phyloP scores from a whole-genome alignment of 2,329 filamentous ascomycete genomes.

The Diplodia sapinea region DNA sequence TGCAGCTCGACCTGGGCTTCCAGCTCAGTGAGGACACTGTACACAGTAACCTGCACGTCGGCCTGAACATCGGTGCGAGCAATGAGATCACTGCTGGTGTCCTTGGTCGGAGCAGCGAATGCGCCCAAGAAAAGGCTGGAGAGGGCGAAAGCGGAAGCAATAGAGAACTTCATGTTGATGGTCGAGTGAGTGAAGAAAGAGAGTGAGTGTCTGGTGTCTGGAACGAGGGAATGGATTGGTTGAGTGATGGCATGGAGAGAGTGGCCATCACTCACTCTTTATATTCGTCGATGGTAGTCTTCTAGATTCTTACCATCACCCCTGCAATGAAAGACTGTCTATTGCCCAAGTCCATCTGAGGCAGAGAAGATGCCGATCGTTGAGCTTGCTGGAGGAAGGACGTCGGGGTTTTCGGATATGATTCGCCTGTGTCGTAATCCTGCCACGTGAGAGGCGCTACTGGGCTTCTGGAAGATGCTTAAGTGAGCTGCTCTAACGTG shows the following conservation, averaged over 20 bases:
- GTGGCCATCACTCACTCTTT: neutral
- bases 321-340: neutral
- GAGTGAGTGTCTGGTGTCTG: neutral
- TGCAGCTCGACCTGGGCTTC: slow-evolving; percentile 21
- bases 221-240: neutral
- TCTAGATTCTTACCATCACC: too few relatives aligned
- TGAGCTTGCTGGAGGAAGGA: neutral
- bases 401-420: neutral
- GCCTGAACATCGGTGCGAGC: neutral
- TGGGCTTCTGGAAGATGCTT: neutral
- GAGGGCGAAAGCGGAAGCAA: slow-evolving; percentile 7
- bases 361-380: neutral
- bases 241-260: neutral
- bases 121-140: slow-evolving; percentile 29
- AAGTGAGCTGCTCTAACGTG: neutral
- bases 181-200: neutral
- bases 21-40: slow-evolving; percentile 2
- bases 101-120: slow-evolving; percentile 24
- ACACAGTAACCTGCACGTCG: neutral
- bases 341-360: neutral
- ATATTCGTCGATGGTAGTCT: neutral
- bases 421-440: neutral
- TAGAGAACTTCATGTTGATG: slow-evolving; percentile 4
- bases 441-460: neutral
- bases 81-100: neutral